Evolutionary conservation across 73 alveolate genomes (phyloP), one percentile per base, ranked within the genome.

Genomic region (Tetrahymena malaccensis): DNA sequence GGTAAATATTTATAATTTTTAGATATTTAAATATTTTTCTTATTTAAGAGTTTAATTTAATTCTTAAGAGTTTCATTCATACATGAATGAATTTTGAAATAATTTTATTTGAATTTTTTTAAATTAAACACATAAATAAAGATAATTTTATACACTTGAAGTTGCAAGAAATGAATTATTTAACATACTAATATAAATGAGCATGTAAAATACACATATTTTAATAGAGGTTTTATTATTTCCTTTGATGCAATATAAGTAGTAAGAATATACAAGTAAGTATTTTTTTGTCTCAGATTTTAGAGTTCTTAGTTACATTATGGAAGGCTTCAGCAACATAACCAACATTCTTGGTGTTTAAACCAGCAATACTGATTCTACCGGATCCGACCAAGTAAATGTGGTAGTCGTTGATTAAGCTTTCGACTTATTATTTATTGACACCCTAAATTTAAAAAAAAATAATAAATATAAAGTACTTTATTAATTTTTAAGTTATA

Each of bases 281-380:
- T 35, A 85, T 19, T 85, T 19, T 27, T n/a, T 5, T 43, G 15
- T 35, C 40, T 95, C 97, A 95, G 70, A 95, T 31, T 50, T 95
- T 95, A 50, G 96, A 58, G 50, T 95, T 95, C 85, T 85, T 95
- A 85, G 96, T 95, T 10, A 95, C 96, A 35, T 95, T 57, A 44
- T 95, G 95, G 95, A 95, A 95, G 25, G 99, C 98, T 38, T 98
- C 96, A 55, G 99, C 98, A 70, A 98, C 98, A 96, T 96, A 98
- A 43, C 98, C 99, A 55, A 98, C 94, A 95, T 98, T 98, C 94
- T 94, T 85, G 89, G 98, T 96, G 96, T 97, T 98, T 35, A 98
- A 93, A 21, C 99, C 99, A 37, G 99, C 96, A 93, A 98, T 93
- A 35, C 98, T 95, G 84, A 97, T 97, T 97, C 99, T 97, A 35